Evolutionary conservation across 2,329 filamentous ascomycete species (phyloP), one percentile per base, ranked within the genome.

Genomic region (Dactylellina sp.): DNA sequence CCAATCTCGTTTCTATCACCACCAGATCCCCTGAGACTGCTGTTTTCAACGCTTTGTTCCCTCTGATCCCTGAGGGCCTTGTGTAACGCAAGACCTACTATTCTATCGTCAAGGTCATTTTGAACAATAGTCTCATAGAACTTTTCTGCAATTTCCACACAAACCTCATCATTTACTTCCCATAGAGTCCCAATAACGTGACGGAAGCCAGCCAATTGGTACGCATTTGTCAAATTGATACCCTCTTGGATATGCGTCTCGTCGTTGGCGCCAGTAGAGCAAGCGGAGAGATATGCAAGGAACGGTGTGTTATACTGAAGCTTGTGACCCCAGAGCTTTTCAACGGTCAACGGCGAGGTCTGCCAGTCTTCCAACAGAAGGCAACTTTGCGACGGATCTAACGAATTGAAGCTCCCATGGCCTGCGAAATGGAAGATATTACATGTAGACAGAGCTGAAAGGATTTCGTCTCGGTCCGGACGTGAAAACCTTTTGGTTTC

Each of bases 381-480:
- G 46, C 16, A 57, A 71, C 80, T 82, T 47, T 76, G 71, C 5
- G 78, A 80, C 0, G 82, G 81, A 6, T 82, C 79, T 0, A 2
- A 1, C 0, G 22, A 2, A 60, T 82, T 61, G 0, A 79, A 75
- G 0, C 24, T 1, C 0, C 80, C 82, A 60, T 83, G 82, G 5
- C 83, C 81, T 0, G 83, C 82, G 57, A 84, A 84, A 70, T 84
- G 82, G 64, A 83, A 82, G 2, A 83, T 80, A 9, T 77, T 75
- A 75, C 79, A 81, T 0, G 25, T 49, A 2, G 24, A 47, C 1
- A 83, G 62, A 1, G 66, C 40, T 0, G 16, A 7, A 0, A 81
- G 1, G 0, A 82, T 65, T 1, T 80, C 77, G 70, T 46, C 28
- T 77, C 78, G 6, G 37, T 49, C 7, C 46, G 1, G 18, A 22